Conservation (phyloP, 208 protist species). For the Angomonas deanei region DNA sequence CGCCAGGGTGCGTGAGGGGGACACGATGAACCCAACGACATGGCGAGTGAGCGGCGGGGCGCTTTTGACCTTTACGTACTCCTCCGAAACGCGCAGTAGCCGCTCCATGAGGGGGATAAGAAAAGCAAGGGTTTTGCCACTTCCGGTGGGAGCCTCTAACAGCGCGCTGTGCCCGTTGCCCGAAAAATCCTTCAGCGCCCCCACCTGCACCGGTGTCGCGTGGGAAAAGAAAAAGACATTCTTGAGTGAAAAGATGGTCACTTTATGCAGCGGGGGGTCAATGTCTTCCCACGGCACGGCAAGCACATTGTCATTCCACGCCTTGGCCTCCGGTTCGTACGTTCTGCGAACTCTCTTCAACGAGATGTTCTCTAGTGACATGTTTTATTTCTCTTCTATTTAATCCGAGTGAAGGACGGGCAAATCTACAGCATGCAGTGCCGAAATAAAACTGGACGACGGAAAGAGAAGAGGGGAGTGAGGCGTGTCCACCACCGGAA, state of each 20-base stretch:
- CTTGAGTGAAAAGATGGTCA: conserved; percentile 70
- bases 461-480: not conserved
- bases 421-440: no score
- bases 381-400: no score
- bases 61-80: conserved; percentile 28
- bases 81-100: conserved; percentile 48
- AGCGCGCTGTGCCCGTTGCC: conserved; percentile 50
- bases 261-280: conserved; percentile 52
- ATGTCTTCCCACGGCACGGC: conserved; percentile 82
- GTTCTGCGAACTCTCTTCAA: conserved; percentile 71
- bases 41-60: conserved; percentile 57
- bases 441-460: conserved; percentile 3
- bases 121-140: conserved; percentile 97
- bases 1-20: conserved; percentile 76
- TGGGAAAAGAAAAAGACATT: conserved; percentile 91
- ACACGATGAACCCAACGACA: conserved; percentile 72
- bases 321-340: conserved; percentile 80
- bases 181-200: conserved; percentile 47
- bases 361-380: conserved; percentile 51
- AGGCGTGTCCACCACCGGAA: not conserved
- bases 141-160: conserved; percentile 96
- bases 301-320: conserved; percentile 73
- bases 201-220: conserved; percentile 86
- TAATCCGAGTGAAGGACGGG: no score
- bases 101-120: conserved; percentile 88